Evolutionary conservation across 371 early-diverging fungal species (phyloP), one percentile per base, ranked within the genome.

Genomic region (Smittium mucronatum): DNA sequence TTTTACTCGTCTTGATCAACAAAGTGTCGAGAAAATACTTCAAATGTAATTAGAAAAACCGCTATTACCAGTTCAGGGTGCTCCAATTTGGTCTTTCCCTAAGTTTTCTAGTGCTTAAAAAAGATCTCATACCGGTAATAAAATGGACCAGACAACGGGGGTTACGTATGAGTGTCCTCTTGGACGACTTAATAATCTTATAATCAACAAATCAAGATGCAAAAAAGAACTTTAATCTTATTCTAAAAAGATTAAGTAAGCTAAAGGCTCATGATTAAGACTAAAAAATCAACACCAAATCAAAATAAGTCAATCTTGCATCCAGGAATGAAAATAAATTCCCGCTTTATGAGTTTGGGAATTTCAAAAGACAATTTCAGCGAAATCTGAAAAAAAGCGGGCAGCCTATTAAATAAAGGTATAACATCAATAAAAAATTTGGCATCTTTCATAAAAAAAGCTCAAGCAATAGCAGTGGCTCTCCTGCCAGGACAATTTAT

Each of bases 71-170:
- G 70, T 84, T 76, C 73, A 69, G 71, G 1, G 75, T 78, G 0
- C 64, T 77, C 30, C 75, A 81, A 0, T 83, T 83, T 65, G 84
- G 80, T 2, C 74, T 83, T 0, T 75, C 81, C 0, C 74, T 79
- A 26, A 75, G 77, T 1, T 81, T 81, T 0, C 71, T 70, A 8
- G 75, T 76, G 21, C 81, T 84, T 60, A 82, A 80, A 11, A 76
- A 75, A 63, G 68, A 79, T 26, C 72, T 81, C 21, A 73, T 74
- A 30, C 74, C 81, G 0, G 71, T 76, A 0, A 59, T 81, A 30
- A 71, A 68, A 34, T 79, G 78, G 63, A 67, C 73, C 16, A 69
- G 77, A 28, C 67, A 34, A 2, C 70, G 73, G 17, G 79, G 79
- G 1, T 72, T 73, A 35, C 69, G 80, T 25, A 65, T 80, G 16